phyloP scores from a whole-genome alignment of 306 rosid species.

The Sindora glabra region DNA sequence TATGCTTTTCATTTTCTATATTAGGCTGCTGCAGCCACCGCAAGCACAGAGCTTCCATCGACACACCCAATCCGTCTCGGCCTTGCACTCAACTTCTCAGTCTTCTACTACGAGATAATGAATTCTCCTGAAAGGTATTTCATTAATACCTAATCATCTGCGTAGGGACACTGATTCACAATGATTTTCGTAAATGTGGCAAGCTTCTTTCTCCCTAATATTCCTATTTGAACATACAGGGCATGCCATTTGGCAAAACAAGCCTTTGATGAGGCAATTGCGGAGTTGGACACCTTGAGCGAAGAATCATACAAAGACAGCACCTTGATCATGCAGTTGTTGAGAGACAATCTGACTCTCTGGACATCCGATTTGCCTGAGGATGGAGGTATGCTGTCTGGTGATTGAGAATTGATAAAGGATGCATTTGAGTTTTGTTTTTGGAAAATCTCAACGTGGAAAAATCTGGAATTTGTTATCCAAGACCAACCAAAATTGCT shows the following conservation, averaged over 20 bases:
- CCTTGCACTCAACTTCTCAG: slow-evolving; percentile 96
- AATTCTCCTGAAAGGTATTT: slow-evolving; percentile 92
- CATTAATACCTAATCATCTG: background rate
- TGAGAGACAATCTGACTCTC: slow-evolving; percentile 97
- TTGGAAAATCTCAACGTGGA: background rate
- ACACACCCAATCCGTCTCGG: slow-evolving; percentile 98
- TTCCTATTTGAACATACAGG: slow-evolving; percentile 44
- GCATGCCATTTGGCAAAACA: slow-evolving; percentile 99
- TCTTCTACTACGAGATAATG: slow-evolving; percentile 94
- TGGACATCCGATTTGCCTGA: slow-evolving; percentile 99
- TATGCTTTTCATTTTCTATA: slow-evolving; percentile 7
- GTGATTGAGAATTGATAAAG: slow-evolving; percentile 1
- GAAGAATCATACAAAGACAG: slow-evolving; percentile 99
- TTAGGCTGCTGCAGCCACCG: slow-evolving; percentile 84
- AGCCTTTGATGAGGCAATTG: slow-evolving; percentile 98
- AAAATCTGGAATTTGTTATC: slow-evolving; percentile 4
- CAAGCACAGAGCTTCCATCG: slow-evolving; percentile 86
- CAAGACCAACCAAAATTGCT: too few species aligned
- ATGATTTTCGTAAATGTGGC: background rate
- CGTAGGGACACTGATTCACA: background rate
- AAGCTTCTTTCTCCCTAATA: slow-evolving; percentile 15
- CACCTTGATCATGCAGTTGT: slow-evolving; percentile 94
- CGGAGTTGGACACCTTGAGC: slow-evolving; percentile 96
- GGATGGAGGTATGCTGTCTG: slow-evolving; percentile 84
- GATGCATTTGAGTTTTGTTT: background rate